Evolutionary conservation across 441 rosid genomes (phyloP).

Genomic region (Euphorbia celastroides): DNA sequence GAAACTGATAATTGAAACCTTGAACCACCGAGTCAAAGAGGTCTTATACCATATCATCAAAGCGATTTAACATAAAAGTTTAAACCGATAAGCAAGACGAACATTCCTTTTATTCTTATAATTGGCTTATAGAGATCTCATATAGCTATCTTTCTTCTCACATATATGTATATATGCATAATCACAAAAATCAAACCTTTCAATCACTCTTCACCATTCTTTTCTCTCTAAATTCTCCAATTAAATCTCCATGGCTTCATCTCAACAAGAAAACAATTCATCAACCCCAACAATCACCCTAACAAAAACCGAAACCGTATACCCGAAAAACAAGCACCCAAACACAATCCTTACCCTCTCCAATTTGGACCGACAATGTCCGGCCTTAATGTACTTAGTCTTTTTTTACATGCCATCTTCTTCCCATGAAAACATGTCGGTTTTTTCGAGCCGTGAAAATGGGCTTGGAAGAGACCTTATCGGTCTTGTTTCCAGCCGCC

Average conservation of each 20-base stretch:
- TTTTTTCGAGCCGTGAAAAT: constrained; percentile 43
- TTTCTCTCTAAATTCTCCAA: no score
- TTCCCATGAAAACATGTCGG: constrained; percentile 21
- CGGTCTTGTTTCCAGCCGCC: constrained; percentile 58
- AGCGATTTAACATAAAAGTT: no score
- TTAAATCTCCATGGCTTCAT: not conserved
- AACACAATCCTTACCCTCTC: constrained; percentile 39
- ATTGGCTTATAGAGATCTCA: no score
- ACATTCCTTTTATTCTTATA: no score
- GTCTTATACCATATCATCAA: no score
- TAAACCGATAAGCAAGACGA: no score
- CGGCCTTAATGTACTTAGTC: constrained; percentile 53
- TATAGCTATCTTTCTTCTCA: no score
- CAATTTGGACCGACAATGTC: constrained; percentile 67
- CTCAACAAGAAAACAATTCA: not conserved
- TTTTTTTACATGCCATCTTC: constrained; percentile 47
- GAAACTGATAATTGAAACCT: no score
- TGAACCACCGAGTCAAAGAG: no score
- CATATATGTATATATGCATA: no score
- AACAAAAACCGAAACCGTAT: constrained; percentile 5
- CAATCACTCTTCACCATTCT: no score
- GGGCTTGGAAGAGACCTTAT: constrained; percentile 56
- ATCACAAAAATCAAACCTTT: no score
- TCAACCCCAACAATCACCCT: constrained; percentile 1
- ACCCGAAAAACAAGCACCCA: constrained; percentile 13